Percentiles rank a stretch among this genome's conserved stretches.
These are phyloP conservation scores for Nothophoma quercina DNA, from an alignment of 2,329 filamentous ascomycete species.

Conservation along the genomic window DNA sequence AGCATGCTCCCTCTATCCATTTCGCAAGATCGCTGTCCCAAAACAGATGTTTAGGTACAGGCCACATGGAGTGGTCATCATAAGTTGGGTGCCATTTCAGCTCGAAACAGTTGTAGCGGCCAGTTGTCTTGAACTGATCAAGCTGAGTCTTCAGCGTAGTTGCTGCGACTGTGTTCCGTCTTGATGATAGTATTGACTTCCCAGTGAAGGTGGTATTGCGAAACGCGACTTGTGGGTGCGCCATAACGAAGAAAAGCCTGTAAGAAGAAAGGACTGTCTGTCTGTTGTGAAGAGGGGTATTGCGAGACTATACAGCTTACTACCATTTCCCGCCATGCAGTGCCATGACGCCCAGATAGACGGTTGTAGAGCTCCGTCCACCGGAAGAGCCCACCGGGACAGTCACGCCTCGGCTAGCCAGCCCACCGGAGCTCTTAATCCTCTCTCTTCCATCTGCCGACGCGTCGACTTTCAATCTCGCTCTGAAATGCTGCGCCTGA, in stretches of 20 bases:
- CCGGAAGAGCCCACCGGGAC: background rate
- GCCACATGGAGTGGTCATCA: conserved; percentile 60
- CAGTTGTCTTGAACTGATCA: conserved; percentile 21
- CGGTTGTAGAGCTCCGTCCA: background rate
- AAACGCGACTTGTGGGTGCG: conserved; percentile 14
- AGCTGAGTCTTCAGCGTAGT: conserved; percentile 18
- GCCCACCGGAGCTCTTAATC: background rate
- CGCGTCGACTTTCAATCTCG: background rate
- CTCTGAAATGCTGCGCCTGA: background rate
- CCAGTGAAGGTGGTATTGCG: conserved; percentile 19
- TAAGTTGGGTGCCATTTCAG: conserved; percentile 65
- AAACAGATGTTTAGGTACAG: conserved; percentile 65
- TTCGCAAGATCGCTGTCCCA: conserved; percentile 68
- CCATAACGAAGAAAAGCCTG: background rate
- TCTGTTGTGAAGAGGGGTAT: background rate
- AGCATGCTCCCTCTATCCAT: conserved; percentile 70
- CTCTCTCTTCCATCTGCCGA: background rate
- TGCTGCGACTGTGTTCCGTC: conserved; percentile 18
- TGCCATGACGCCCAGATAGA: background rate
- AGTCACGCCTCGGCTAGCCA: background rate
- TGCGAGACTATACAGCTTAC: background rate
- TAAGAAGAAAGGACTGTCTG: background rate
- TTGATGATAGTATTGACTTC: conserved; percentile 8
- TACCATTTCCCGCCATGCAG: background rate
- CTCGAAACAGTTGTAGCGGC: conserved; percentile 61